A percentile compares a stretch with the other conserved stretches of the same genome.
Evolutionary conservation across 495 filamentous ascomycete genomes (phyloP).

Genomic region (Penicillium steckii): DNA sequence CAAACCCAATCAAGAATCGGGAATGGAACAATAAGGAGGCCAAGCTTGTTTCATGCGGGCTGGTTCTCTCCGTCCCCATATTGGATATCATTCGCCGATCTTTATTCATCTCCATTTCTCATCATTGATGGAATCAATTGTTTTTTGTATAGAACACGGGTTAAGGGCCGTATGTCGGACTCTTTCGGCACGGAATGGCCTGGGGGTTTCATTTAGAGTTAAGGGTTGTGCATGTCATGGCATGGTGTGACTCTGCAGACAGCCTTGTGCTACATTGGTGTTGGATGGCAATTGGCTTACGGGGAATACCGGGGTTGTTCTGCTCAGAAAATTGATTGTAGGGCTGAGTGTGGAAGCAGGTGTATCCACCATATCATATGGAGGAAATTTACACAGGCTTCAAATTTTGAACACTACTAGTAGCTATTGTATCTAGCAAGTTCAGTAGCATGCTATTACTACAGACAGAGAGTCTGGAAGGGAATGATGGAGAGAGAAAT

Average conservation of each 20-base stretch:
- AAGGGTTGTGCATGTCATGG: neutral
- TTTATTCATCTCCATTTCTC: neutral
- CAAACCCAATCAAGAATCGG: neutral
- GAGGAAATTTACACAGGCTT: too few relatives aligned
- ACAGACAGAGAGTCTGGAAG: neutral
- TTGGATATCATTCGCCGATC: slow-evolving; percentile 14
- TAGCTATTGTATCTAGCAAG: neutral
- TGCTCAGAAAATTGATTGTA: slow-evolving; percentile 1
- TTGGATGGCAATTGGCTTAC: neutral
- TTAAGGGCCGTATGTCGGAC: neutral
- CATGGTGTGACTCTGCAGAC: neutral
- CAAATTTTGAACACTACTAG: too few relatives aligned
- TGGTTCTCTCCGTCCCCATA: slow-evolving; percentile 17
- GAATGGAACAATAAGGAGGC: neutral
- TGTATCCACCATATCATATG: too few relatives aligned
- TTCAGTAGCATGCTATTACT: neutral
- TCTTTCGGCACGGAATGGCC: slow-evolving; percentile 8
- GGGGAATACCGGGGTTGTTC: slow-evolving; percentile 9
- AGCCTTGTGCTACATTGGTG: neutral
- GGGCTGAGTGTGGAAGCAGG: neutral
- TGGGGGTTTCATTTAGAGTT: neutral
- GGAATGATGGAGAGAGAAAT: neutral
- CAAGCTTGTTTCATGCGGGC: slow-evolving; percentile 11
- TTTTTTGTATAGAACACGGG: slow-evolving; percentile 2
- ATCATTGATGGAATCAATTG: neutral